phyloP scores from a whole-genome alignment of 257 asterid species.

The Misopates orontium region DNA sequence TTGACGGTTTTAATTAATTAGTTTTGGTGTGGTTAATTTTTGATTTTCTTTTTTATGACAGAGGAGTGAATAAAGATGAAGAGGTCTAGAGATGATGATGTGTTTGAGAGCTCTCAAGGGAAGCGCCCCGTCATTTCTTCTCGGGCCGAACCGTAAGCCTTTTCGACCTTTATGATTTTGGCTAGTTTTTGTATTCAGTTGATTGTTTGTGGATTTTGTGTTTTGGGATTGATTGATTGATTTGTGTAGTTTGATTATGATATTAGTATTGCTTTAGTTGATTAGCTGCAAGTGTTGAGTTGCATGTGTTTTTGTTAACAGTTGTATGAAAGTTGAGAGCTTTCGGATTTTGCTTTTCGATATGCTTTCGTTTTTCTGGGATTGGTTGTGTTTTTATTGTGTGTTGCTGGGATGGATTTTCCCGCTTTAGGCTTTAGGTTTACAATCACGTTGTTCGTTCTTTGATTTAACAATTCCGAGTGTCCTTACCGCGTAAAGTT shows the following conservation, averaged over 20 bases:
- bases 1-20: slow-evolving; percentile 25
- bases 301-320: slow-evolving; percentile 26
- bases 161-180: background rate
- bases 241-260: slow-evolving; percentile 11
- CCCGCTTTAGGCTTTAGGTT: background rate
- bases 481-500: background rate
- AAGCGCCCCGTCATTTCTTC: slow-evolving; percentile 56
- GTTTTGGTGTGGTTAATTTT: slow-evolving; percentile 29
- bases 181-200: background rate
- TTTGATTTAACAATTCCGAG: background rate
- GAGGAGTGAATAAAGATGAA: slow-evolving; percentile 58
- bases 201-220: slow-evolving; percentile 13
- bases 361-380: background rate
- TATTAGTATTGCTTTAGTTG: slow-evolving; percentile 18
- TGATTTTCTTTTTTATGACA: slow-evolving; percentile 31
- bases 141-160: slow-evolving; percentile 62
- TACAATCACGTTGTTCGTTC: background rate
- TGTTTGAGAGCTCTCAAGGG: slow-evolving; percentile 47
- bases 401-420: slow-evolving; percentile 8
- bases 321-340: slow-evolving; percentile 15
- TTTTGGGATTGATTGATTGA: background rate
- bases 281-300: slow-evolving; percentile 12
- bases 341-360: slow-evolving; percentile 15
- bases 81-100: slow-evolving; percentile 70
- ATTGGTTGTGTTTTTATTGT: background rate